These are phyloP conservation scores for Massariosphaeria phaeospora DNA, from an alignment of 495 filamentous ascomycete species.

Conservation along the genomic window DNA sequence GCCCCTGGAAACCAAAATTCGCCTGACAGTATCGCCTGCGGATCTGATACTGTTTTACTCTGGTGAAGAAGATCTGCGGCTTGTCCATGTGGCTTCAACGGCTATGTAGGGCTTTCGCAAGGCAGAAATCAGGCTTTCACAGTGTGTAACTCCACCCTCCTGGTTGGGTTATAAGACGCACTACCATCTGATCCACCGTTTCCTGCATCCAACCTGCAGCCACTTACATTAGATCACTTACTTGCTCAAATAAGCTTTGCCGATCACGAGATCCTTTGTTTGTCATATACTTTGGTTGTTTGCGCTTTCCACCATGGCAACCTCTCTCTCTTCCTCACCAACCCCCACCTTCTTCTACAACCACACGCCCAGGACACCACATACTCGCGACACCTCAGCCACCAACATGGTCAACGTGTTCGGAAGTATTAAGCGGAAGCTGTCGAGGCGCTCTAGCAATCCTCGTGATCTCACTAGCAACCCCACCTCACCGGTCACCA, in stretches of 20 bases:
- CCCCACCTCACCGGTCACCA: background rate
- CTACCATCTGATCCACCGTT: background rate
- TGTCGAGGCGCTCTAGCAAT: too few species aligned
- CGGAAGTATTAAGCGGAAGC: conserved; percentile 18
- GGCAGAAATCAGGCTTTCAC: background rate
- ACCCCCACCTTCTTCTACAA: conserved; percentile 2
- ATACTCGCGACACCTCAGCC: background rate
- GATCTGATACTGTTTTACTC: too few species aligned
- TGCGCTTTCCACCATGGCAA: background rate
- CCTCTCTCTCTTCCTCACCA: background rate
- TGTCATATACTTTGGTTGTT: background rate
- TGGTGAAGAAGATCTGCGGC: too few species aligned
- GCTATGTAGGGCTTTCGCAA: background rate
- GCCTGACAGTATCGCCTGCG: too few species aligned
- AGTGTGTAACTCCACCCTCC: background rate
- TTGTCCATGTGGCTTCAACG: too few species aligned
- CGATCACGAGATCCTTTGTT: background rate
- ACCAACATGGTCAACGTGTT: conserved; percentile 8
- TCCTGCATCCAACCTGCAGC: background rate
- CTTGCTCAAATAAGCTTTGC: background rate
- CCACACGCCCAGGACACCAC: conserved; percentile 9
- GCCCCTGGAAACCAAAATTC: too few species aligned
- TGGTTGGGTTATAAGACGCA: background rate
- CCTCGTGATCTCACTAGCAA: conserved; percentile 19
- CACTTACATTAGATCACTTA: background rate